These are phyloP conservation scores for Phytopythium litorale DNA, from an alignment of 352 stramenopile species.

Conservation along the genomic window DNA sequence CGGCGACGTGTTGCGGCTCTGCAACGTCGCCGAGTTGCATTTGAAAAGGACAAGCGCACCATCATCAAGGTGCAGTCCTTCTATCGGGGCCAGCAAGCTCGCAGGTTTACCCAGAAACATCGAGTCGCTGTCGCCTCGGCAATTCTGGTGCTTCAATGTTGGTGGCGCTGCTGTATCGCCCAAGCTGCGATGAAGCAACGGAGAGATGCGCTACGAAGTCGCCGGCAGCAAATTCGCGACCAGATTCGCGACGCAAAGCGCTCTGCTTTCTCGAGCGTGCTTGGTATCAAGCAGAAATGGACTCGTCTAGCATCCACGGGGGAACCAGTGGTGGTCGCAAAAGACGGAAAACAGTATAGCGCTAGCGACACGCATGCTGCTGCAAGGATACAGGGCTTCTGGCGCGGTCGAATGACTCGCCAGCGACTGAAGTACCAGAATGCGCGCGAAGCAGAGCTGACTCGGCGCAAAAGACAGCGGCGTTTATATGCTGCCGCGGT, in stretches of 20 bases:
- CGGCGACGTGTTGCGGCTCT: slow-evolving; percentile 27
- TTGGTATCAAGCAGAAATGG: slow-evolving; percentile 23
- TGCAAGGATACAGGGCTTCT: slow-evolving; percentile 44
- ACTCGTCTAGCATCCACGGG: slow-evolving; percentile 9
- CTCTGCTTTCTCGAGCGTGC: neutral
- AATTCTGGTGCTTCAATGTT: slow-evolving; percentile 37
- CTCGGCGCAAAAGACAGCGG: slow-evolving; percentile 17
- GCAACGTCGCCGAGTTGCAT: slow-evolving; percentile 39
- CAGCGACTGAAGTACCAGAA: slow-evolving; percentile 39
- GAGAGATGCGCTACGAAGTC: slow-evolving; percentile 3
- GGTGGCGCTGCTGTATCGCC: slow-evolving; percentile 31
- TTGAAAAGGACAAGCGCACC: slow-evolving; percentile 58
- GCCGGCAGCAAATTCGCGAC: slow-evolving; percentile 15
- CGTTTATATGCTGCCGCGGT: slow-evolving; percentile 31
- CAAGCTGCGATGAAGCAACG: neutral
- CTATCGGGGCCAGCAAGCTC: slow-evolving; percentile 37
- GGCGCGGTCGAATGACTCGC: slow-evolving; percentile 36
- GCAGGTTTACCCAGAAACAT: slow-evolving; percentile 22
- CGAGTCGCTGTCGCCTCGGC: slow-evolving; percentile 17
- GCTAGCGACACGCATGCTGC: slow-evolving; percentile 23
- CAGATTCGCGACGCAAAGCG: slow-evolving; percentile 19
- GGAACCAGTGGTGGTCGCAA: slow-evolving; percentile 3
- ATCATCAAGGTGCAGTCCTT: slow-evolving; percentile 53
- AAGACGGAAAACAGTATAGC: slow-evolving; percentile 3
- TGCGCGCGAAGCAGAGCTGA: slow-evolving; percentile 24